Conservation (phyloP, 805 yeast species). For the Zygoascus flipseniorum region DNA sequence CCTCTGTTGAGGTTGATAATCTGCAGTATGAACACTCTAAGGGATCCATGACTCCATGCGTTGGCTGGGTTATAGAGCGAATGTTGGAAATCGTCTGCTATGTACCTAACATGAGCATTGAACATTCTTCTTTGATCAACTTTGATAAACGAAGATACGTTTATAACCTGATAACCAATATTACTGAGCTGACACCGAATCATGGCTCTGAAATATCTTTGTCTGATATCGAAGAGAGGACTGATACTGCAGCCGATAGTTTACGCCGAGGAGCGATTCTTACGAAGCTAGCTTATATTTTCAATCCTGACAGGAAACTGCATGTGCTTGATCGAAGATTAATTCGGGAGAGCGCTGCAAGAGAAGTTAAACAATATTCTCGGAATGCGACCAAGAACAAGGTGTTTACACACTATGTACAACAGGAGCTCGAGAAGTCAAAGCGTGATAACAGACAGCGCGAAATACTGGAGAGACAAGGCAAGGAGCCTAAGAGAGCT, state of each 20-base stretch:
- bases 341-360: slow-evolving; percentile 33
- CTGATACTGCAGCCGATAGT: slow-evolving; percentile 5
- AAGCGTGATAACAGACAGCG: slow-evolving; percentile 43
- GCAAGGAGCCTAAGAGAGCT: slow-evolving; percentile 8
- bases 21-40: slow-evolving; percentile 13
- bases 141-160: slow-evolving; percentile 77
- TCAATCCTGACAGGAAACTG: slow-evolving; percentile 24
- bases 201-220: neutral
- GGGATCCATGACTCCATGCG: slow-evolving; percentile 63
- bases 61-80: slow-evolving; percentile 86
- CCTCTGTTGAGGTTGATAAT: slow-evolving; percentile 17
- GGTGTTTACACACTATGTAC: slow-evolving; percentile 40
- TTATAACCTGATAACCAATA: slow-evolving; percentile 50
- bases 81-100: slow-evolving; percentile 65
- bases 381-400: slow-evolving; percentile 30
- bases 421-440: slow-evolving; percentile 43
- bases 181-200: slow-evolving; percentile 36
- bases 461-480: slow-evolving; percentile 27
- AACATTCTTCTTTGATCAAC: slow-evolving; percentile 58
- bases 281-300: slow-evolving; percentile 22
- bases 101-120: slow-evolving; percentile 70
- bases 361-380: slow-evolving; percentile 35
- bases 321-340: slow-evolving; percentile 23
- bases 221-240: slow-evolving; percentile 15
- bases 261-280: slow-evolving; percentile 7